Evolutionary conservation across 2,329 filamentous ascomycete genomes (phyloP), one percentile per base, ranked within the genome.

Genomic region (Penicillium sclerotigenum): DNA sequence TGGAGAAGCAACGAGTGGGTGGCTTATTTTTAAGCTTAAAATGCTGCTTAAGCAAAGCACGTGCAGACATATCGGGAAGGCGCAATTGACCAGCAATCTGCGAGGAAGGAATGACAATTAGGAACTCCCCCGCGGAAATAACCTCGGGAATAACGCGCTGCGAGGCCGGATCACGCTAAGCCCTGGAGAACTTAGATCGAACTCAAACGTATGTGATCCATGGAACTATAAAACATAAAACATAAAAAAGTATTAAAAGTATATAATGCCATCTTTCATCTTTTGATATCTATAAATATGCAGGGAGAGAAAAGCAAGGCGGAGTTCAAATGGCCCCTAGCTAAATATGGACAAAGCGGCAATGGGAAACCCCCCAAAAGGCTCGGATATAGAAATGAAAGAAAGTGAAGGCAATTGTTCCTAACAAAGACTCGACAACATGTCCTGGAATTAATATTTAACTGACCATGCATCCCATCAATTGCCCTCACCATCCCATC

Each of bases 1-100:
- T 77, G 8, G 79, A 80, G 65, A 83, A 82, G 47, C 52, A 61
- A 54, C 73, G 66, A 16, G 52, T 59, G 24, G 59, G 41, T 11
- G 37, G 37, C 37, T 37, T 54, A 4, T 42, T 22, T 36, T 18
- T 50, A 22, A 20, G 22, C 36, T 56, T 28, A 50, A 62, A 8
- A 46, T 16, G 10, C 26, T 36, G 31, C 16, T 18, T 52, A n/a
- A 24, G 11, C 43, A 59, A 53, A 24, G 53, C 56, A 54, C 58
- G 47, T 55, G 56, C 42, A 50, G 56, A 47, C 63, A 60, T 55
- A 37, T 49, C 47, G 41, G 42, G 45, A n/a, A 60, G 28, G 9
- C 49, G 31, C 40, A 55, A 34, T 42, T 49, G 34, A 54, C 43
- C 48, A 46, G 54, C 46, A 54, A 37, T 18, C 29, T 58, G 50